phyloP scores from a whole-genome alignment of 176 grass and related monocot species.

The Triticum monococcum region DNA sequence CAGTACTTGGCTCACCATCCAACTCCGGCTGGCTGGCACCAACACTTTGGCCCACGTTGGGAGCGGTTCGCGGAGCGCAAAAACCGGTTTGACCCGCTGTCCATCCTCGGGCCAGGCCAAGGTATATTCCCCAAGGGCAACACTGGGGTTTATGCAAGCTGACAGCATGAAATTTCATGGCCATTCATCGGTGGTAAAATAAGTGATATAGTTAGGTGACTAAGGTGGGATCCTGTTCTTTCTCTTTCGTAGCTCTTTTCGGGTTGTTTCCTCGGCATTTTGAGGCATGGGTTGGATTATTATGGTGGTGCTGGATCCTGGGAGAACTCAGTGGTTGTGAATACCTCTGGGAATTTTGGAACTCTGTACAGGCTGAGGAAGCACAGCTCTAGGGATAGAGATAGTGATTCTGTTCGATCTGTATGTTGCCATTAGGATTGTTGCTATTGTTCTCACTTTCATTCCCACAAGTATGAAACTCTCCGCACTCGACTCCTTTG shows the following conservation, averaged over 20 bases:
- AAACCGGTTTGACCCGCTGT: constrained; percentile 58
- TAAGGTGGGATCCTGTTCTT: constrained; percentile 21
- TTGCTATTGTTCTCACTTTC: not conserved
- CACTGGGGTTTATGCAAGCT: constrained; percentile 10
- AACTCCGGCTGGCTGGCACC: constrained; percentile 39
- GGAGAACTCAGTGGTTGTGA: constrained; percentile 23
- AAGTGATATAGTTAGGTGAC: constrained; percentile 28
- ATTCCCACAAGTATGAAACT: not conserved
- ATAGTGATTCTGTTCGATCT: constrained; percentile 39
- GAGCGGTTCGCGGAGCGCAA: constrained; percentile 63
- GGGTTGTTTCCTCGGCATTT: constrained; percentile 28
- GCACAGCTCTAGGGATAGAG: constrained; percentile 45
- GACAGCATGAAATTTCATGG: not conserved
- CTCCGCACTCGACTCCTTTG: not conserved
- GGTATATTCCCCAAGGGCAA: constrained; percentile 60
- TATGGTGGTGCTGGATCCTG: not conserved
- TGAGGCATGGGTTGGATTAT: constrained; percentile 22
- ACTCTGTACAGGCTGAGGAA: constrained; percentile 70
- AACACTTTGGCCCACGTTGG: constrained; percentile 62
- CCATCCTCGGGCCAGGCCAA: constrained; percentile 74
- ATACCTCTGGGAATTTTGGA: constrained; percentile 41
- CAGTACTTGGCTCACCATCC: constrained; percentile 76
- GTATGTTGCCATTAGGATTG: not conserved
- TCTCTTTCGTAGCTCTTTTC: constrained; percentile 30
- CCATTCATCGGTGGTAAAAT: not conserved